Percentiles rank a stretch among this genome's conserved stretches.
Conservation (phyloP, 2,329 filamentous ascomycete species). For the Phialophora verrucosa region DNA sequence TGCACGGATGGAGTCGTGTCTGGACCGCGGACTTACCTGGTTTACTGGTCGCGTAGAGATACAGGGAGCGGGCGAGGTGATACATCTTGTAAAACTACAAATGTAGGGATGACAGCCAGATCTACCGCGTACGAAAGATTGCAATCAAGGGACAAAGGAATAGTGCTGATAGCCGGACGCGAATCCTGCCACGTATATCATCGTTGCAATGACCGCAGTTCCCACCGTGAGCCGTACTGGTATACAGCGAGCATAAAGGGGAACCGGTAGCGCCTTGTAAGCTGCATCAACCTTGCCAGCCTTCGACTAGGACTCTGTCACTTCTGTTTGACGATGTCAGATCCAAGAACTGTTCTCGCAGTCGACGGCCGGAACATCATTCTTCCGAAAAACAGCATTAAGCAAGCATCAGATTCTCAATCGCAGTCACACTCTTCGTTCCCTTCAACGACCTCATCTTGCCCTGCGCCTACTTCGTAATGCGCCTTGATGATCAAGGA, state of each 20-base stretch:
- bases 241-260: neutral
- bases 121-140: neutral
- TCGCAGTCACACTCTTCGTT: no score
- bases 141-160: slow-evolving; percentile 15
- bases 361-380: neutral
- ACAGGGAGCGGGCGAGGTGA: slow-evolving; percentile 92
- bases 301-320: neutral
- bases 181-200: slow-evolving; percentile 33
- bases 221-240: neutral
- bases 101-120: neutral
- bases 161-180: slow-evolving; percentile 14
- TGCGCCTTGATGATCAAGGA: no score
- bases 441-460: neutral
- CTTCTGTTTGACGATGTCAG: neutral
- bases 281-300: neutral
- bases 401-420: neutral
- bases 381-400: neutral
- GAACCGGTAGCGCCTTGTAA: neutral
- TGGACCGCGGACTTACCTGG: slow-evolving; percentile 68
- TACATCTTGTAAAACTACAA: slow-evolving; percentile 67
- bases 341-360: neutral
- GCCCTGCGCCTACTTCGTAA: neutral
- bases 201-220: slow-evolving; percentile 16
- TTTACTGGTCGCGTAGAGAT: slow-evolving; percentile 94
- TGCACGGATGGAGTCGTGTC: neutral